Evolutionary conservation across 768 basidiomycete species (phyloP), one percentile per base, ranked within the genome.

Genomic region (Tylopilus plumbeoviolaceoides): DNA sequence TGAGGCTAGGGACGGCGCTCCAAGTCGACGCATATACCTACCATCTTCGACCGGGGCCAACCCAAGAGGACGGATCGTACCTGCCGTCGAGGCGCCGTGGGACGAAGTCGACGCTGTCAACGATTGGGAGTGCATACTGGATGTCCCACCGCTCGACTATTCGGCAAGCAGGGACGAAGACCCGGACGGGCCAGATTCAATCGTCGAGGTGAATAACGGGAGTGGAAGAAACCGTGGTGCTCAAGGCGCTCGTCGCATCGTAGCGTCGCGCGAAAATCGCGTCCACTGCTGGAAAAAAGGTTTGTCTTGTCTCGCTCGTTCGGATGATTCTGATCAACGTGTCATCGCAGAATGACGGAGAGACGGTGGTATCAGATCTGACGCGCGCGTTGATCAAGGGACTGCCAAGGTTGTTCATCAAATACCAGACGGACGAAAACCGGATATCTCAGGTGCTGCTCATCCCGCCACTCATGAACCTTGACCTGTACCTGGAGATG

Each of bases 401-500:
- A 2, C 75, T 98, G 1, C 94, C 95, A 0, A 77, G 84, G 39
- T 74, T 98, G 17, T 91, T 98, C 68, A 82, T 92, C 65, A 97
- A 95, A 65, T 87, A 98, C 67, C 94, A 98, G 68, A 85, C 90
- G 2, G 91, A 95, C 70, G 82, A 84, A 47, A 79, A 77, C 40
- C 83, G 92, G 12, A 91, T 97, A 58, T 80, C 85, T 6, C 82
- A 91, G 46, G 82, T 98, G 2, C 71, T 99, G 27, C 63, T 82
- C 18, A 80, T 99, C 35, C 90, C 91, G 1, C 81, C 83, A 12
- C 69, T 95, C 23, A 89, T 98, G 87, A 89, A 91, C 58, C 75
- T 98, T 38, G 89, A 93, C 50, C 72, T 95, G 27, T 99, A 98
- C 67, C 79, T 95, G 41, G 95, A 98, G 69, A 89, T 97, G 87